Evolutionary conservation across 73 alveolate genomes (phyloP).

Genomic region (Tetrahymena thermophila): DNA sequence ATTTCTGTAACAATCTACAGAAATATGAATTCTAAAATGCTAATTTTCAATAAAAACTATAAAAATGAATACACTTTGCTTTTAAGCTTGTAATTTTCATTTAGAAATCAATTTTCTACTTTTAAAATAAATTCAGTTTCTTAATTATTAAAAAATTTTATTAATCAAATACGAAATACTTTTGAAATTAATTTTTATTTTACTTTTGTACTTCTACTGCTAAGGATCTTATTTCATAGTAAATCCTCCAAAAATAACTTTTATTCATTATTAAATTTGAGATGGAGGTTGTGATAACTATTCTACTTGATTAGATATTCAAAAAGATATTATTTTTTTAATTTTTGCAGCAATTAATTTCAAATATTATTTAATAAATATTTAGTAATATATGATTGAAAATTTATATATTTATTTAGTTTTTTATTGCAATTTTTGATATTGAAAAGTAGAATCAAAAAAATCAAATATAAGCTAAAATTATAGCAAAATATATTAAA

Average conservation of each 20-base stretch:
- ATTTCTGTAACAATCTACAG: background rate
- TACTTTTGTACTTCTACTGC: background rate
- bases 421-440: too few species aligned
- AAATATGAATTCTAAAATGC: background rate
- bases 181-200: background rate
- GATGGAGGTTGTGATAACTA: background rate
- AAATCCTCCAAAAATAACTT: background rate
- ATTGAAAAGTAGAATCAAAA: too few species aligned
- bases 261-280: background rate
- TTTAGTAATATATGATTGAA: too few species aligned
- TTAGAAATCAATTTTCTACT: background rate
- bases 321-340: background rate
- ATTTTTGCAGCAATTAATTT: background rate
- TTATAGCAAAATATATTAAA: too few species aligned
- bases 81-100: background rate
- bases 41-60: background rate
- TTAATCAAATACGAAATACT: background rate
- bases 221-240: background rate
- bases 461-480: too few species aligned
- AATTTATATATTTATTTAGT: too few species aligned
- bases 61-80: background rate
- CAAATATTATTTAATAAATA: too few species aligned
- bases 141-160: background rate
- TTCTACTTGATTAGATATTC: background rate
- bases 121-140: background rate